These are phyloP conservation scores for Colletotrichum sp. DNA, from an alignment of 2,329 filamentous ascomycete genomes.

Conservation along the genomic window DNA sequence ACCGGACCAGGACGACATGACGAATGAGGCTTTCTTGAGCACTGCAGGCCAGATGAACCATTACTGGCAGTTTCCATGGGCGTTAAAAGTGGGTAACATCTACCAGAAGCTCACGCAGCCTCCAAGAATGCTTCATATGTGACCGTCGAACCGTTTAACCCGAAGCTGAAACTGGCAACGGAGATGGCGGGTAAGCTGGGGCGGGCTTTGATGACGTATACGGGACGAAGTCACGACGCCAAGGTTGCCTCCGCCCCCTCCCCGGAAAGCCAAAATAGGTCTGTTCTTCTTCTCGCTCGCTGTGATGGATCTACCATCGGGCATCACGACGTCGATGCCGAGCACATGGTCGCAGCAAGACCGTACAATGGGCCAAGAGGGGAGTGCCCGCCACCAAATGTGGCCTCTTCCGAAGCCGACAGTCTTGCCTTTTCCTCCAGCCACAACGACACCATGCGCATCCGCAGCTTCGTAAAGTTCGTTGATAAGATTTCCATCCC, in stretches of 20 bases:
- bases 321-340: constrained; percentile 51
- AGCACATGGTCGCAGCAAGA: constrained; percentile 57
- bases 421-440: constrained; percentile 58
- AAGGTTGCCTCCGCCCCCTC: constrained; percentile 58
- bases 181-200: constrained; percentile 41
- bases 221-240: constrained; percentile 54
- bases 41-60: not conserved
- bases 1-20: not conserved
- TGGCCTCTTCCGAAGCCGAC: constrained; percentile 66
- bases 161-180: constrained; percentile 48
- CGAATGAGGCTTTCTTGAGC: not conserved
- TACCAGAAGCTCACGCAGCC: not conserved
- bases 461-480: constrained; percentile 56
- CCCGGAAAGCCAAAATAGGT: constrained; percentile 57
- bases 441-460: constrained; percentile 47
- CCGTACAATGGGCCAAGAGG: constrained; percentile 57
- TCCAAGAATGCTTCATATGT: not conserved
- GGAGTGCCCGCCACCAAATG: constrained; percentile 61
- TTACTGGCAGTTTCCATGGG: not conserved
- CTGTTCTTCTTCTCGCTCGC: constrained; percentile 41
- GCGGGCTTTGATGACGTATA: constrained; percentile 55
- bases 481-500: constrained; percentile 53
- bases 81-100: not conserved
- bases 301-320: constrained; percentile 45
- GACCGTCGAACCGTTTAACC: not conserved